phyloP scores from a whole-genome alignment of 179 eudicot species.

The Silene coronaria region DNA sequence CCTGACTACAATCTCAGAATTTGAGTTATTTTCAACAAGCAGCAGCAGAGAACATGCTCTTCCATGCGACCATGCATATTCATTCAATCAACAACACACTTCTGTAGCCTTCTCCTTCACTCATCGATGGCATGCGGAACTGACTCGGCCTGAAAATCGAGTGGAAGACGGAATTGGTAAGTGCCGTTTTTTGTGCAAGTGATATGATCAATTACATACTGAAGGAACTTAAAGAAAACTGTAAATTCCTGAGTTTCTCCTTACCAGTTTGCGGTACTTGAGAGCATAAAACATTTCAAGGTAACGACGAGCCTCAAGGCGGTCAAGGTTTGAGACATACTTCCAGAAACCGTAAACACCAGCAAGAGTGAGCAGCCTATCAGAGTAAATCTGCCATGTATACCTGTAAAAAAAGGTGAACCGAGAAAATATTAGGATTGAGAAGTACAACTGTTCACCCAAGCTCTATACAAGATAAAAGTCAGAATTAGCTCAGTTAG shows the following conservation, averaged over 20 bases:
- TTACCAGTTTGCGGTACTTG: conserved; percentile 54
- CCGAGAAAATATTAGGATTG: background rate
- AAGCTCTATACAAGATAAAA: background rate
- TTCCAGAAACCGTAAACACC: conserved; percentile 76
- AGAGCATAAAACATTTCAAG: conserved; percentile 64
- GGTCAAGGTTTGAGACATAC: conserved; percentile 61
- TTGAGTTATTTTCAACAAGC: conserved; percentile 18
- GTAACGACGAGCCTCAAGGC: conserved; percentile 60
- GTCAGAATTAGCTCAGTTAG: too few species aligned
- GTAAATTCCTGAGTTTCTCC: too few species aligned
- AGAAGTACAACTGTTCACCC: background rate
- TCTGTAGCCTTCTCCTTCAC: background rate
- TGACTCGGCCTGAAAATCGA: conserved; percentile 60
- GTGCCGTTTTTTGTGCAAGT: background rate
- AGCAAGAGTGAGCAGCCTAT: conserved; percentile 53
- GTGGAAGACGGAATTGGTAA: background rate
- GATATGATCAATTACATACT: background rate
- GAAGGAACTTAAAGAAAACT: background rate
- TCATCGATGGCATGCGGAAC: conserved; percentile 71
- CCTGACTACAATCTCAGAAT: conserved; percentile 24
- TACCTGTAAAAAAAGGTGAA: conserved; percentile 30
- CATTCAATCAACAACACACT: background rate
- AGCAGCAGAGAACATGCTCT: conserved; percentile 4
- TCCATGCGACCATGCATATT: conserved; percentile 20
- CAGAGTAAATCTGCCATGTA: conserved; percentile 63